Conservation (phyloP, 768 basidiomycete species). For the Mycena rosella region DNA sequence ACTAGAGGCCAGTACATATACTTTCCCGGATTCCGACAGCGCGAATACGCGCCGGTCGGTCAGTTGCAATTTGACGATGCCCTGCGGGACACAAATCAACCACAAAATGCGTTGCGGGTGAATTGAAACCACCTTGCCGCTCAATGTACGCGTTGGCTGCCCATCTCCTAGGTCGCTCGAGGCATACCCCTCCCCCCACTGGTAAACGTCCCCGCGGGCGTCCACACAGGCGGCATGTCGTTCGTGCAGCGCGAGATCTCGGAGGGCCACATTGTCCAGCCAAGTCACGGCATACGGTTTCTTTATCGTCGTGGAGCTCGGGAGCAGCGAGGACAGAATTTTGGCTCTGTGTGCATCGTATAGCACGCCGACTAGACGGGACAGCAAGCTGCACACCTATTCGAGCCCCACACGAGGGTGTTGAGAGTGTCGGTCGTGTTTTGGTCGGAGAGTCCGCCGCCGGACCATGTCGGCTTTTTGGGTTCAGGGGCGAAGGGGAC, state of each 20-base stretch:
- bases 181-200: constrained; percentile 81
- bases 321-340: constrained; percentile 56
- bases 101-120: constrained; percentile 4
- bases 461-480: not conserved
- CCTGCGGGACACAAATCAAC: constrained; percentile 55
- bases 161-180: constrained; percentile 42
- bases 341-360: constrained; percentile 53
- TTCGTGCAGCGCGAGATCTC: constrained; percentile 78
- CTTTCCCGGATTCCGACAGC: constrained; percentile 79
- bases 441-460: not conserved
- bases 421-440: constrained; percentile 46
- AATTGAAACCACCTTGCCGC: constrained; percentile 68
- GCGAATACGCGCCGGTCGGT: constrained; percentile 78
- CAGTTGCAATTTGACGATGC: constrained; percentile 74
- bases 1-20: constrained; percentile 76
- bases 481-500: not conserved
- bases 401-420: constrained; percentile 81
- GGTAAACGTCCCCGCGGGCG: constrained; percentile 83
- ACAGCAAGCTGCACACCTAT: constrained; percentile 60
- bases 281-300: constrained; percentile 65
- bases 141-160: constrained; percentile 66
- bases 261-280: constrained; percentile 77
- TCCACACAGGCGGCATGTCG: constrained; percentile 83
- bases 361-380: not conserved
- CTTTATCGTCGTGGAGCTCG: constrained; percentile 57